phyloP scores from a whole-genome alignment of 106 monocot genomes.

The Dendrobium nobile region DNA sequence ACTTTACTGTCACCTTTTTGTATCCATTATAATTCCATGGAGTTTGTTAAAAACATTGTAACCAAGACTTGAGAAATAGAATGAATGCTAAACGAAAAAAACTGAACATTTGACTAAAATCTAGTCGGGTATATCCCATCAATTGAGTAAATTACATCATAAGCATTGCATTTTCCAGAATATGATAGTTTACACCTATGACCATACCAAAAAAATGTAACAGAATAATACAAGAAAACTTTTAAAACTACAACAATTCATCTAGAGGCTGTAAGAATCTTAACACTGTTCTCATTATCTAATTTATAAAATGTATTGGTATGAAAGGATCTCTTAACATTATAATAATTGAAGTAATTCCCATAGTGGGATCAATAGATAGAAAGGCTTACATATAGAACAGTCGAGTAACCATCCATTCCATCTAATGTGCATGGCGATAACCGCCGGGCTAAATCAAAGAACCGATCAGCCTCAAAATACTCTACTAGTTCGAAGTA shows the following conservation, averaged over 20 bases:
- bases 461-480: conserved; percentile 82
- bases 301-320: neutral
- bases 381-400: conserved; percentile 73
- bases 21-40: neutral
- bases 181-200: neutral
- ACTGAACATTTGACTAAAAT: neutral
- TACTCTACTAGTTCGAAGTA: conserved; percentile 88
- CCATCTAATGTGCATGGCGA: conserved; percentile 84
- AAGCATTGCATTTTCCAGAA: neutral
- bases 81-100: neutral
- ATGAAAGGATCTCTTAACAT: neutral
- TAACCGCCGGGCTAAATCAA: conserved; percentile 68
- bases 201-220: neutral
- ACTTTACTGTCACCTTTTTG: neutral
- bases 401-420: conserved; percentile 95
- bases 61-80: neutral
- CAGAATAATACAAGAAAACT: neutral
- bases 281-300: neutral
- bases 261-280: neutral
- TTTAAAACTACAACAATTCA: neutral
- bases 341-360: neutral
- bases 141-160: neutral
- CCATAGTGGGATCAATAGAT: neutral
- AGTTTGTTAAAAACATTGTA: neutral
- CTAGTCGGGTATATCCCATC: too few relatives aligned